Percentiles rank a stretch among this genome's conserved stretches.
These are phyloP conservation scores for Taxillus chinensis DNA, from an alignment of 164 flowering plant genomes.

Conservation along the genomic window DNA sequence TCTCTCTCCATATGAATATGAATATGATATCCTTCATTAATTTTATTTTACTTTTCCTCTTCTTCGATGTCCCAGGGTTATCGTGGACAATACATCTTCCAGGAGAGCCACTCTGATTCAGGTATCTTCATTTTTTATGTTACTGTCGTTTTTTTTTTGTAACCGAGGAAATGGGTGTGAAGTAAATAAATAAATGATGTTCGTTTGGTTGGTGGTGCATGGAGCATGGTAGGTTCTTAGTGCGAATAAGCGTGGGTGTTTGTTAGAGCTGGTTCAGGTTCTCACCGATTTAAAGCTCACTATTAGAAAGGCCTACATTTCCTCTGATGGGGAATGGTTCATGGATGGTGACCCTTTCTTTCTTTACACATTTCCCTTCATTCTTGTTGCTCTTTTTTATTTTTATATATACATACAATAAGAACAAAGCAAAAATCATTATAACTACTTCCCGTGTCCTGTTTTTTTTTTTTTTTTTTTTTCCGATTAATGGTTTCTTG, in stretches of 20 bases:
- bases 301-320: conserved; percentile 58
- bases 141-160: too few relatives aligned
- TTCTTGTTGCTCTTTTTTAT: too few relatives aligned
- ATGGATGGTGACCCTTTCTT: conserved; percentile 53
- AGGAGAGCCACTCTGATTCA: conserved; percentile 64
- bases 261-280: conserved; percentile 62
- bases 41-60: too few relatives aligned
- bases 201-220: too few relatives aligned
- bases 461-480: too few relatives aligned
- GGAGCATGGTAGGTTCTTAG: conserved; percentile 42
- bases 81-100: conserved; percentile 63
- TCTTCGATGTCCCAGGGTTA: conserved; percentile 47
- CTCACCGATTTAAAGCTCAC: conserved; percentile 54
- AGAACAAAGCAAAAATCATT: too few relatives aligned
- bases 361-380: background rate
- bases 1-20: conserved; percentile 6
- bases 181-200: too few relatives aligned
- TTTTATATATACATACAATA: too few relatives aligned
- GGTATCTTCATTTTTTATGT: conserved; percentile 23
- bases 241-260: conserved; percentile 52
- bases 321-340: conserved; percentile 76
- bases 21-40: background rate
- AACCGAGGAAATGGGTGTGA: too few relatives aligned
- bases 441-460: too few relatives aligned
- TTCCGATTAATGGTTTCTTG: conserved; percentile 4